Percentiles rank a stretch among this genome's conserved stretches.
Evolutionary conservation across 441 rosid genomes (phyloP).

Genomic region (Adansonia madagascariensis): DNA sequence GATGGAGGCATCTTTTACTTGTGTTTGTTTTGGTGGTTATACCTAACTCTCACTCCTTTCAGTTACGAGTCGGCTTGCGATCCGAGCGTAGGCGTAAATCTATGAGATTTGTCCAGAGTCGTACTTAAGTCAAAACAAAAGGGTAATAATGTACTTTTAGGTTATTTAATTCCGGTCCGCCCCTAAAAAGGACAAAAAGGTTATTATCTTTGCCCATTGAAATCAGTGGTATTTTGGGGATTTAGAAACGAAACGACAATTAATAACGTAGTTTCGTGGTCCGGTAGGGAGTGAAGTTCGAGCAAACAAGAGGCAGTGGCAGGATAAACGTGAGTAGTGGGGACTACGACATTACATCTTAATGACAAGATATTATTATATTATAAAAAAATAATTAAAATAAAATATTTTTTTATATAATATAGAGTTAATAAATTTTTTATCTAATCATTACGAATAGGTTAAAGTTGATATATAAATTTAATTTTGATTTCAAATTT

Average conservation of each 20-base stretch:
- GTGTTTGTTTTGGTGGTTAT: background rate
- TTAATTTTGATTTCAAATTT: no score
- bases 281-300: background rate
- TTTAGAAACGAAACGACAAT: background rate
- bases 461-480: no score
- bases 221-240: conserved; percentile 18
- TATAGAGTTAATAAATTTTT: no score
- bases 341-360: no score
- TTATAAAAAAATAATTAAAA: no score
- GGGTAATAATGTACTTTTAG: conserved; percentile 25
- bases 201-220: background rate
- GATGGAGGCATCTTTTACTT: conserved; percentile 64
- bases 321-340: background rate
- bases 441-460: no score
- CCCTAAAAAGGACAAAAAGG: background rate
- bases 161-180: background rate
- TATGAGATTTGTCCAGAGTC: background rate
- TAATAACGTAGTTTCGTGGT: background rate
- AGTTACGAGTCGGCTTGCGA: background rate
- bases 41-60: conserved; percentile 35
- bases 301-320: background rate
- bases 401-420: no score
- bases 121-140: conserved; percentile 17
- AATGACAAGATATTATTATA: no score
- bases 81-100: background rate